Evolutionary conservation across 2,329 filamentous ascomycete genomes (phyloP), one percentile per base, ranked within the genome.

Genomic region (Cladorrhinum sp.): DNA sequence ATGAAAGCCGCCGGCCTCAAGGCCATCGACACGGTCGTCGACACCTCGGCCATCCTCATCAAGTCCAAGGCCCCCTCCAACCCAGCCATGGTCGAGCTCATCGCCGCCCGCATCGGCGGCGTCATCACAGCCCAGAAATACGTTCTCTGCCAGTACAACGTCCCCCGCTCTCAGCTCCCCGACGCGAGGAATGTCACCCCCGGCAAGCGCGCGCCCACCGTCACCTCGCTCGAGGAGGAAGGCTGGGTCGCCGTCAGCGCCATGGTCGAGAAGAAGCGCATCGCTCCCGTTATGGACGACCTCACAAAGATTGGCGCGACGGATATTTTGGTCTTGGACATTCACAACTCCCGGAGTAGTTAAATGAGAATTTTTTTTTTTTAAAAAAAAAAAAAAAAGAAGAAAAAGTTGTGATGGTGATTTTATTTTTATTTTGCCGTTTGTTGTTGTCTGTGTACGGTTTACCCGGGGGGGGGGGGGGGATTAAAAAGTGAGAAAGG

Each of bases 71-170:
- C 87, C 60, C 88, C 93, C 4, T 90, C 89, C 63, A 91, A 96
- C 75, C 85, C 86, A 3, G 86, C 87, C 65, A 81, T 97, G 61
- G 88, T 98, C 58, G 85, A 94, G 21, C 81, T 96, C 60, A 96
- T 99, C 71, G 85, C 90, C 26, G 88, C 89, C 10, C 87, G 95
- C 70, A 96, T 99, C 72, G 85, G 86, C 62, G 95, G 95, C 75
- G 93, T 99, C 65, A 98, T 99, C 72, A 94, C 92, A 48, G 95
- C 95, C 9, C 92, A 99, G 78, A 89, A 87, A 75, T 98, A 90
- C 73, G 92, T 98, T 26, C 85, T 98, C 28, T 98, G 95, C 80
- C 92, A 96, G 73, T 99, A 98, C 82, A 99, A 99, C 77, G 86
- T 98, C 62, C 84, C 90, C 68, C 86, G 93, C 63, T 73, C 77